A percentile compares a stretch with the other conserved stretches of the same genome.
These are phyloP conservation scores for barrel medic (Medicago truncatula) DNA, from an alignment of 306 rosid species.

Conservation along the genomic window MtrunA17r5.0-ANR NC_053044.1:36199001-36199500, in stretches of 20 bases:
- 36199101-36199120: constrained; percentile 82
- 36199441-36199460: too few relatives aligned
- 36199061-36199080: constrained; percentile 9
- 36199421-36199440: too few relatives aligned
- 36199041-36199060: constrained; percentile 36
- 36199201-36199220: constrained; percentile 18
- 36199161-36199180: constrained; percentile 84
- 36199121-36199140: constrained; percentile 95
- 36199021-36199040: constrained; percentile 30
- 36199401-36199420: too few relatives aligned
- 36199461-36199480: too few relatives aligned
- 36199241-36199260: constrained; percentile 30
- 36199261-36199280: constrained; percentile 27
- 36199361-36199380: too few relatives aligned
- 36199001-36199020: constrained; percentile 39
- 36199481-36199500: too few relatives aligned
- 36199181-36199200: constrained; percentile 79
- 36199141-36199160: constrained; percentile 96
- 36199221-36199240: constrained; percentile 14
- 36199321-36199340: too few relatives aligned
- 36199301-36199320: too few relatives aligned
- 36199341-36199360: too few relatives aligned
- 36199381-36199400: too few relatives aligned
- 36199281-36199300: background rate
- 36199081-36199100: constrained; percentile 1